Evolutionary conservation across 2,329 filamentous ascomycete genomes (phyloP).

Genomic region (Aspergillus udagawae): DNA sequence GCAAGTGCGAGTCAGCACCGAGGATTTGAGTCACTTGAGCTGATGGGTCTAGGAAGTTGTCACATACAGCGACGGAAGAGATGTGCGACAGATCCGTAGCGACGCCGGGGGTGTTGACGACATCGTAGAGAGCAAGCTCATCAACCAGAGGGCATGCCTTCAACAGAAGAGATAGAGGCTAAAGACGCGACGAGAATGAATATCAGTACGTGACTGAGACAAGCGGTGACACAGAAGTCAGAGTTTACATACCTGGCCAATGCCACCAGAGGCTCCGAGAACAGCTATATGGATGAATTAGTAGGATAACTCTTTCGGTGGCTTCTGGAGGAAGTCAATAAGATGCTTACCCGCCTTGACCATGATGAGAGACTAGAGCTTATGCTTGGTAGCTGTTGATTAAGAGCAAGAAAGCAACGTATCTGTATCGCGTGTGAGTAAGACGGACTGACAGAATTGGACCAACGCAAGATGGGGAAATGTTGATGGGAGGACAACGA

Average conservation of each 20-base stretch:
- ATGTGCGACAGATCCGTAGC: slow-evolving; percentile 97
- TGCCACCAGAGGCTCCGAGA: slow-evolving; percentile 95
- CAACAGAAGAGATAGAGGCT: slow-evolving; percentile 95
- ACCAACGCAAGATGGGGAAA: neutral
- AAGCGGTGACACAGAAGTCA: neutral
- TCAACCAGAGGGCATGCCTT: slow-evolving; percentile 85
- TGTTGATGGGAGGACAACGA: slow-evolving; percentile 1
- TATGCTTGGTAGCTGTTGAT: neutral
- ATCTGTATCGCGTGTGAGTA: neutral
- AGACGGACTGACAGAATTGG: neutral
- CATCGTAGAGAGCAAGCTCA: slow-evolving; percentile 97
- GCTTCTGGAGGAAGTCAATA: neutral
- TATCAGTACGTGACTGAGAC: neutral
- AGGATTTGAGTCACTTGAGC: slow-evolving; percentile 1
- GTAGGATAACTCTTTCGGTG: neutral
- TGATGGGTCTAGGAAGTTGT: slow-evolving; percentile 1
- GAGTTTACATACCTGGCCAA: slow-evolving; percentile 74
- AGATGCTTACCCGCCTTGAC: slow-evolving; percentile 43
- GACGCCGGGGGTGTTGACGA: slow-evolving; percentile 96
- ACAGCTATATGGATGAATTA: slow-evolving; percentile 53
- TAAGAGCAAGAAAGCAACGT: neutral
- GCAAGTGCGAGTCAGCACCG: slow-evolving; percentile 25
- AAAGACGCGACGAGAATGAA: slow-evolving; percentile 8
- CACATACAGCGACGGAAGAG: slow-evolving; percentile 76
- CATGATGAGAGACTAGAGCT: slow-evolving; percentile 35